Conservation (phyloP, 306 rosid genomes). For the Castanospermum australe region DNA sequence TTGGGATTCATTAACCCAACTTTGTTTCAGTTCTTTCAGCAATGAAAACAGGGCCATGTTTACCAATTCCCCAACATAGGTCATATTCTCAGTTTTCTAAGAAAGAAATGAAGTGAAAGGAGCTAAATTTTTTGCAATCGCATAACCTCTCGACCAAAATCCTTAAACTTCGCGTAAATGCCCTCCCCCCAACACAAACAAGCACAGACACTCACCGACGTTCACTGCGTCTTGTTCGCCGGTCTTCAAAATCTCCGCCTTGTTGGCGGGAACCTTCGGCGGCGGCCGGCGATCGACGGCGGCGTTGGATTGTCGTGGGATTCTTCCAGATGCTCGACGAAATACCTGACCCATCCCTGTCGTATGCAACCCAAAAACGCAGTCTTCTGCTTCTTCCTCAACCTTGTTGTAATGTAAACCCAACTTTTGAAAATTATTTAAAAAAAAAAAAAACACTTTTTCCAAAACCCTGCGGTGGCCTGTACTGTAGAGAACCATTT, state of each 20-base stretch:
- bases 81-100: not conserved
- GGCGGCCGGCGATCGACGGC: conserved; percentile 50
- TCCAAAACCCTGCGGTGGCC: no score
- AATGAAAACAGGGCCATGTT: not conserved
- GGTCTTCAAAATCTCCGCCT: conserved; percentile 39
- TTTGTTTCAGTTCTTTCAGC: not conserved
- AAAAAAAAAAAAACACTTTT: no score
- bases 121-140: not conserved
- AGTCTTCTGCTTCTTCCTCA: not conserved
- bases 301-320: conserved; percentile 51
- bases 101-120: not conserved
- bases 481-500: no score
- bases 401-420: no score
- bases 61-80: not conserved
- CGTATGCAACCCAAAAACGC: not conserved
- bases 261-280: conserved; percentile 32
- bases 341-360: conserved; percentile 90
- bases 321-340: conserved; percentile 91
- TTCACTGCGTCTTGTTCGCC: conserved; percentile 31
- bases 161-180: not conserved
- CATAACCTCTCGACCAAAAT: not conserved
- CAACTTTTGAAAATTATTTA: no score
- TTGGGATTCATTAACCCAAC: not conserved
- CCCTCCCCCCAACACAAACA: no score
- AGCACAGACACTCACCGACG: conserved; percentile 43